Evolutionary conservation across 108 stramenopile genomes (phyloP).

Genomic region (Epithemia pelagica): DNA sequence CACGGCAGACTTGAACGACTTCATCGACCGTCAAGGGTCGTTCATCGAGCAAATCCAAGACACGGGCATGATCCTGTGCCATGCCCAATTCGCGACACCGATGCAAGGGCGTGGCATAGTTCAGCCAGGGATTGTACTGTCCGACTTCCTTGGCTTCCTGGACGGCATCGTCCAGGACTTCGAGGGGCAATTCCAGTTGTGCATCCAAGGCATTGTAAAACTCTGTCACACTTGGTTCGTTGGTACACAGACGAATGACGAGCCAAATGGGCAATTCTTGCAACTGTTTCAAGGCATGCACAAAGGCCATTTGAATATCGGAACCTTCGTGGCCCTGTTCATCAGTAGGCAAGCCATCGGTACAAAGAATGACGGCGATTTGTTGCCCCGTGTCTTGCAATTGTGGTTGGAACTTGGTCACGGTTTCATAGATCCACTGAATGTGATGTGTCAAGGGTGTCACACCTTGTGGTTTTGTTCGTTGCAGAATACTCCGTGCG

Average conservation of each 20-base stretch:
- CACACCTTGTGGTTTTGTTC: constrained; percentile 48
- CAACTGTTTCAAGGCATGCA: constrained; percentile 22
- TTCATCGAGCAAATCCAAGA: constrained; percentile 44
- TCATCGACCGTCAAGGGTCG: constrained; percentile 29
- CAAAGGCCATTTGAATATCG: constrained; percentile 25
- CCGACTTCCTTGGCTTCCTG: constrained; percentile 39
- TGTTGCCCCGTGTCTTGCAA: constrained; percentile 47
- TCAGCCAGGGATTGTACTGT: constrained; percentile 40
- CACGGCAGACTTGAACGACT: constrained; percentile 44
- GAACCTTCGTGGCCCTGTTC: constrained; percentile 31
- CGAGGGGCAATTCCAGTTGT: constrained; percentile 18
- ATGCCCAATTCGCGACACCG: constrained; percentile 31
- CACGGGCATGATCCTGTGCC: constrained; percentile 11
- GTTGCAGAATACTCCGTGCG: constrained; percentile 42
- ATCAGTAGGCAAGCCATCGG: constrained; percentile 73
- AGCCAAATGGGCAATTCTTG: constrained; percentile 47
- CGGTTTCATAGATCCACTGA: constrained; percentile 38
- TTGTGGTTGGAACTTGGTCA: too few species aligned
- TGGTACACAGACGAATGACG: constrained; percentile 40
- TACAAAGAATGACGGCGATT: constrained; percentile 64
- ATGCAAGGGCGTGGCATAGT: constrained; percentile 36
- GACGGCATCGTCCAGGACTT: constrained; percentile 38
- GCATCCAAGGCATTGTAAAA: constrained; percentile 38
- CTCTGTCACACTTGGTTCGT: constrained; percentile 26
- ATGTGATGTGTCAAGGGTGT: constrained; percentile 73